Percentiles rank a stretch among this genome's conserved stretches.
Evolutionary conservation across 2,329 filamentous ascomycete genomes (phyloP).

Genomic region (Penicillium sp.): DNA sequence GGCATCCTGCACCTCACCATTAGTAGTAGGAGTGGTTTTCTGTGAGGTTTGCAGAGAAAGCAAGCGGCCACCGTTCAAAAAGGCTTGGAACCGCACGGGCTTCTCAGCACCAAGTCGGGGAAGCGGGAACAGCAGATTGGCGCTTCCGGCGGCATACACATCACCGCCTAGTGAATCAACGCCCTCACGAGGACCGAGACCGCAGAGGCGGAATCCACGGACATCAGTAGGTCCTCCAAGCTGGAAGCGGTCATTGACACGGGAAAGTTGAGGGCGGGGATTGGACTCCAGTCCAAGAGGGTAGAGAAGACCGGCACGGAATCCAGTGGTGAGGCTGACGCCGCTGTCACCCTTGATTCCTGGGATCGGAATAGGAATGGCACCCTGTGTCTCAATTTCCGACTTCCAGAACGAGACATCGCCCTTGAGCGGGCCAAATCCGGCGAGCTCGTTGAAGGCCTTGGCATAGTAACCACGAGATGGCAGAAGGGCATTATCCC

Average conservation of each 20-base stretch:
- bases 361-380: slow-evolving; percentile 70
- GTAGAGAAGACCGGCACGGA: slow-evolving; percentile 79
- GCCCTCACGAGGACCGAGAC: slow-evolving; percentile 85
- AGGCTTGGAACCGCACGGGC: slow-evolving; percentile 82
- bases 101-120: slow-evolving; percentile 79
- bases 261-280: slow-evolving; percentile 63
- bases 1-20: slow-evolving; percentile 47
- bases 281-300: slow-evolving; percentile 67
- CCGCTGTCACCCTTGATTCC: slow-evolving; percentile 69
- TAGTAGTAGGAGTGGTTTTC: slow-evolving; percentile 49
- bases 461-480: slow-evolving; percentile 78
- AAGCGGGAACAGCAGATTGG: slow-evolving; percentile 80
- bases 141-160: slow-evolving; percentile 83
- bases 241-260: slow-evolving; percentile 91
- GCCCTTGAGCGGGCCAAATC: slow-evolving; percentile 76
- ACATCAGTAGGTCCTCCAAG: slow-evolving; percentile 94
- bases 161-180: slow-evolving; percentile 86
- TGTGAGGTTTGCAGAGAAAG: slow-evolving; percentile 67
- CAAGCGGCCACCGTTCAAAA: slow-evolving; percentile 84
- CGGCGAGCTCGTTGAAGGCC: slow-evolving; percentile 78
- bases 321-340: slow-evolving; percentile 76
- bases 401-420: slow-evolving; percentile 93
- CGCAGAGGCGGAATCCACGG: slow-evolving; percentile 85
- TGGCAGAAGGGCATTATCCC: slow-evolving; percentile 83
- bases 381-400: slow-evolving; percentile 79